These are phyloP conservation scores for Picea abies DNA, from an alignment of 83 land plant species.

Conservation along the genomic window DNA sequence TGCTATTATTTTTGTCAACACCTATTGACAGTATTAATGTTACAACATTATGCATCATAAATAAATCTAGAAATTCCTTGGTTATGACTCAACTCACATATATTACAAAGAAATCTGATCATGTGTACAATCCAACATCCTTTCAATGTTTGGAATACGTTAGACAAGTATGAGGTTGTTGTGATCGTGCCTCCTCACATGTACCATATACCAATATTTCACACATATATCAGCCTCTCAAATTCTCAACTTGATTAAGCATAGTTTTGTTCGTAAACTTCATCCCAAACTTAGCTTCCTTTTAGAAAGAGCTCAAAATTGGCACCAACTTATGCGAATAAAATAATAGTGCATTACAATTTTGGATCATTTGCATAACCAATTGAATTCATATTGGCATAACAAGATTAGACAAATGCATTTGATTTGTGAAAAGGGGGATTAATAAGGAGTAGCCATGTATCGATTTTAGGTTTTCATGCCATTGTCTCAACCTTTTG, in stretches of 20 bases:
- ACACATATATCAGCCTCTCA: background rate
- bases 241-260: too few species aligned
- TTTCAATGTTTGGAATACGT: background rate
- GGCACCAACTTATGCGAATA: background rate
- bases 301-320: background rate
- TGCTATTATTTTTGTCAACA: background rate
- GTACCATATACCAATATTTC: too few species aligned
- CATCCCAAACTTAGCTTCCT: background rate
- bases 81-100: background rate
- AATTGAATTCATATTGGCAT: background rate
- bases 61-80: background rate
- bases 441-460: background rate
- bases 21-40: background rate
- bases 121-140: background rate
- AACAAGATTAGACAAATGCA: conserved; percentile 8
- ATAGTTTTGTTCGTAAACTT: background rate
- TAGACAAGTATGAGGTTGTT: background rate
- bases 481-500: conserved; percentile 4
- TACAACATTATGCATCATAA: background rate
- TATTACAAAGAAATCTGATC: background rate
- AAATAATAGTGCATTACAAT: background rate
- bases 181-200: background rate
- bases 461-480: conserved; percentile 2
- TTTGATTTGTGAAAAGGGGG: background rate
- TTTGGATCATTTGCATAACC: background rate